A percentile compares a stretch with the other conserved stretches of the same genome.
Conservation (phyloP, 1,284 basidiomycete species). For the Cutaneotrichosporon cyanovorans region DNA sequence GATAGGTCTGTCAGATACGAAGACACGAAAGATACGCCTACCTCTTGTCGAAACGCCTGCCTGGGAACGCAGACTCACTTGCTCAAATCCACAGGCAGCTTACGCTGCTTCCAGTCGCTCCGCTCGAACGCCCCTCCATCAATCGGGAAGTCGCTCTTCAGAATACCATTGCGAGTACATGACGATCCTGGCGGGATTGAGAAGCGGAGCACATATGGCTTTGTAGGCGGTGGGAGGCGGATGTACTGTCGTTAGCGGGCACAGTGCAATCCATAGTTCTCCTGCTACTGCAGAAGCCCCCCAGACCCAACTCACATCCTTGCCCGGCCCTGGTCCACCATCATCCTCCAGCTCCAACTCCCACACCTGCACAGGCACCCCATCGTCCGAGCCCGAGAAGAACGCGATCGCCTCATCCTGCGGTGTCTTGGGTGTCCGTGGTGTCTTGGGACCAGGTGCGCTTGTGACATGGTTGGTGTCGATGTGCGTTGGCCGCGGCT, state of each 20-base stretch:
- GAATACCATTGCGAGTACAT: conserved; percentile 75
- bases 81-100: conserved; percentile 39
- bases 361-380: conserved; percentile 67
- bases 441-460: conserved; percentile 5
- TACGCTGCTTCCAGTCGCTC: conserved; percentile 65
- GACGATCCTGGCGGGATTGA: conserved; percentile 81
- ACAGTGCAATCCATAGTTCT: neutral
- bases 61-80: conserved; percentile 51
- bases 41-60: conserved; percentile 1
- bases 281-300: neutral
- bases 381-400: conserved; percentile 56
- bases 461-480: conserved; percentile 1
- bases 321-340: conserved; percentile 76
- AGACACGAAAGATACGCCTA: too few relatives aligned
- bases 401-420: conserved; percentile 85
- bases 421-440: conserved; percentile 65
- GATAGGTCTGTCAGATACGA: neutral
- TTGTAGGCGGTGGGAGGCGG: conserved; percentile 81
- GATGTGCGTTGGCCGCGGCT: conserved; percentile 10
- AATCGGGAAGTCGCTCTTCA: conserved; percentile 90
- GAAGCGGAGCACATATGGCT: conserved; percentile 80
- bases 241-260: conserved; percentile 64
- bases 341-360: conserved; percentile 77
- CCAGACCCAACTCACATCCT: conserved; percentile 56
- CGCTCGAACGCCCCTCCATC: conserved; percentile 79